A percentile compares a stretch with the other conserved stretches of the same genome.
Conservation (phyloP, 1,284 basidiomycete genomes). For the Ustilago trichophora region DNA sequence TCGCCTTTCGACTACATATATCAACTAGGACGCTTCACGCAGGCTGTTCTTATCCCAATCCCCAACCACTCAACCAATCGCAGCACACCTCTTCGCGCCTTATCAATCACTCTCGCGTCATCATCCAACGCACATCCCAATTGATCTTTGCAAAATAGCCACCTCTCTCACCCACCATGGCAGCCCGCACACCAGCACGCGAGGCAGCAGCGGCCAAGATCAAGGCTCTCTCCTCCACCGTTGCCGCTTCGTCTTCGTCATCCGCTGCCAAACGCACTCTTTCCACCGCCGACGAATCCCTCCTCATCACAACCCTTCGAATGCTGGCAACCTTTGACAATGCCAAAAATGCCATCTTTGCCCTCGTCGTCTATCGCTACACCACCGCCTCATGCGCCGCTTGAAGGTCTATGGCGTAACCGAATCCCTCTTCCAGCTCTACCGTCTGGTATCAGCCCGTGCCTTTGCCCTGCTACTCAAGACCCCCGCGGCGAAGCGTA, state of each 20-base stretch:
- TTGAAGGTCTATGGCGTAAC: slow-evolving; percentile 56
- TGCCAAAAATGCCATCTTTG: slow-evolving; percentile 56
- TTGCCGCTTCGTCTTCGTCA: background rate
- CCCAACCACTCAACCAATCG: too few species aligned
- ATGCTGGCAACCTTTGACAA: slow-evolving; percentile 42
- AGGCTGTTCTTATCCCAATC: too few species aligned
- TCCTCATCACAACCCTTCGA: slow-evolving; percentile 18
- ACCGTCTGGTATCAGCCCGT: slow-evolving; percentile 37
- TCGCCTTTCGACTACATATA: too few species aligned
- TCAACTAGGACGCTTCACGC: too few species aligned
- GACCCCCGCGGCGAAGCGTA: slow-evolving; percentile 57
- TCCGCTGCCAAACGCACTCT: background rate
- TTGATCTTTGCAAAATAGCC: background rate
- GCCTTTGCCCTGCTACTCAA: slow-evolving; percentile 52
- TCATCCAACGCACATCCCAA: too few species aligned
- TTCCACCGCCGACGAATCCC: slow-evolving; percentile 9
- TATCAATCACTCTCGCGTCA: too few species aligned
- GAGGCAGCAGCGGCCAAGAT: slow-evolving; percentile 67
- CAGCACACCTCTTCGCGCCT: too few species aligned
- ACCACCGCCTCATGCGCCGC: slow-evolving; percentile 46
- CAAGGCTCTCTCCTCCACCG: slow-evolving; percentile 12
- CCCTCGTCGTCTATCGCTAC: slow-evolving; percentile 49
- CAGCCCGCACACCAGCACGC: slow-evolving; percentile 56
- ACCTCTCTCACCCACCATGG: slow-evolving; percentile 11
- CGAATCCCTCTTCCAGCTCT: slow-evolving; percentile 51